These are phyloP conservation scores for Irpex sp. DNA, from an alignment of 1,284 basidiomycete genomes.

Conservation along the genomic window DNA sequence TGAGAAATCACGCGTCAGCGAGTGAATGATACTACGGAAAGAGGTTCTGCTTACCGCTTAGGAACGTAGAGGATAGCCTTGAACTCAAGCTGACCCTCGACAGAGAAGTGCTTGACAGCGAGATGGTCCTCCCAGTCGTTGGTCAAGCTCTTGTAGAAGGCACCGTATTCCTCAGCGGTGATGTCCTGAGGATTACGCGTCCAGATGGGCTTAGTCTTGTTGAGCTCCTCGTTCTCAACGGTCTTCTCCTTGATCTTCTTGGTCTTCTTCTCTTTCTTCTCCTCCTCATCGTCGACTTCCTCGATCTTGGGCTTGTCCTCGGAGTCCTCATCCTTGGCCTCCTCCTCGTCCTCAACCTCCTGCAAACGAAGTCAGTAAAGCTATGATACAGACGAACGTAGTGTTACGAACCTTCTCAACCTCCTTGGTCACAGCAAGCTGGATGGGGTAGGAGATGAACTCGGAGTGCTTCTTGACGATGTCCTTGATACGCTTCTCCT, in stretches of 20 bases:
- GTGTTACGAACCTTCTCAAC: conserved; percentile 82
- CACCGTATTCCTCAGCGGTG: conserved; percentile 86
- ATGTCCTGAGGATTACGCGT: conserved; percentile 97
- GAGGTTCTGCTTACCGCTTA: conserved; percentile 70
- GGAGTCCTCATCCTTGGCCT: conserved; percentile 73
- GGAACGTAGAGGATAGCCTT: conserved; percentile 98
- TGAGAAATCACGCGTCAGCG: conserved; percentile 25
- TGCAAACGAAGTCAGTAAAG: conserved; percentile 24
- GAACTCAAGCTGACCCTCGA: conserved; percentile 99
- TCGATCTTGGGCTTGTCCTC: conserved; percentile 71
- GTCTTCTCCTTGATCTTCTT: conserved; percentile 96
- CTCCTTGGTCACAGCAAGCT: conserved; percentile 98
- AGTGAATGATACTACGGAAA: background rate
- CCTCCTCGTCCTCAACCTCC: conserved; percentile 85
- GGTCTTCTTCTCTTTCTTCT: conserved; percentile 92
- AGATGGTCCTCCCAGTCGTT: conserved; percentile 99
- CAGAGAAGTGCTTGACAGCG: conserved; percentile 99
- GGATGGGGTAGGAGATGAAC: conserved; percentile 99
- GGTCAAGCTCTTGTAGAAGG: conserved; percentile 99
- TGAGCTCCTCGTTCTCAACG: conserved; percentile 94
- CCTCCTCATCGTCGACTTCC: conserved; percentile 81
- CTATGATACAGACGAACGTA: background rate
- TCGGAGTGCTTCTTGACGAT: conserved; percentile 99
- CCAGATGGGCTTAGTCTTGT: conserved; percentile 99
- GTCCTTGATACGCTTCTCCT: conserved; percentile 99